phyloP scores from a whole-genome alignment of 176 grass and related monocot species.

The Aegilops longissima region DNA sequence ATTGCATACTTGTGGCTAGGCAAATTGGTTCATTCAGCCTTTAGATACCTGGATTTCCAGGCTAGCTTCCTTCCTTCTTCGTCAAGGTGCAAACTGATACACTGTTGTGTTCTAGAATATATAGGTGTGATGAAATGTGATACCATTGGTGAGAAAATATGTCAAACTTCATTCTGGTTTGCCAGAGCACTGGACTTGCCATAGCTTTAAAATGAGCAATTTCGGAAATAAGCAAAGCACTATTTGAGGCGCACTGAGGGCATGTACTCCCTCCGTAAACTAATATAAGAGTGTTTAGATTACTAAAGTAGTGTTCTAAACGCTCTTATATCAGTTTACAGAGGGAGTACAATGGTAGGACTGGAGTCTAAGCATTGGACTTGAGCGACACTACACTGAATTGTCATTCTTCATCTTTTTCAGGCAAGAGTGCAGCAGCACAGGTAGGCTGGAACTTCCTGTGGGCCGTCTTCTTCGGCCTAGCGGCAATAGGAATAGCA shows the following conservation, averaged over 20 bases:
- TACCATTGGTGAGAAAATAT: background rate
- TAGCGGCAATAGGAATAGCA: conserved; percentile 59
- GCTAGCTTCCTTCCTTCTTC: background rate
- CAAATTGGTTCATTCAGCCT: background rate
- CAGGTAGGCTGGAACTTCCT: conserved; percentile 79
- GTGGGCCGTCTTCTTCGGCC: conserved; percentile 81
- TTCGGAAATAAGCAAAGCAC: background rate
- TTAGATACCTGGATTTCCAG: background rate
- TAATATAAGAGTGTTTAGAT: no score
- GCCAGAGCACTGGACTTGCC: background rate
- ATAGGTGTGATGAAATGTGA: background rate
- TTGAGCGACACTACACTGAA: conserved; percentile 23
- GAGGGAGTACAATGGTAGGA: background rate
- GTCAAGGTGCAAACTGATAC: background rate
- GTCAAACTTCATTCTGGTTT: background rate
- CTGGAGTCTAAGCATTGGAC: background rate
- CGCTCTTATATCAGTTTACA: no score
- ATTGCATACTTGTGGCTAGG: background rate
- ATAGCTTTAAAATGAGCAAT: background rate
- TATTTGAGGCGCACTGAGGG: background rate
- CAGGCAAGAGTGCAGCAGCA: conserved; percentile 64
- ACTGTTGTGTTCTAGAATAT: background rate
- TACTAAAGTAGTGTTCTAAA: no score
- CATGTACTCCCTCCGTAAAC: no score
- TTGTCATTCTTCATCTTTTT: background rate